phyloP scores from a whole-genome alignment of 1,139 yeast genomes.

The Scheffersomyces illinoinensis region DNA sequence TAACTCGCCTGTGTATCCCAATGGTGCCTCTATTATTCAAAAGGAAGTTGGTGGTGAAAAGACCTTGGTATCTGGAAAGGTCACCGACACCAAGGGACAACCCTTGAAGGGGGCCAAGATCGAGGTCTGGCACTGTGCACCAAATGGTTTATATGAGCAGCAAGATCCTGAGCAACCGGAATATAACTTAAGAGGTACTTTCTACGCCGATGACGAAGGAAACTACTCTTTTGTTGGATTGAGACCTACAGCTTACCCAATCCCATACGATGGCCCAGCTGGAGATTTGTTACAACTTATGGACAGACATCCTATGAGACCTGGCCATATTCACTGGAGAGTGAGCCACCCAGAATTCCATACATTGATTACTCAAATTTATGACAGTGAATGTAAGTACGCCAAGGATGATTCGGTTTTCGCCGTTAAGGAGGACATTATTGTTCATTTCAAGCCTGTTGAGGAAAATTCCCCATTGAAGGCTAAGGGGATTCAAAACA shows the following conservation, averaged over 20 bases:
- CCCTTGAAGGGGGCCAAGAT: slow-evolving; percentile 14
- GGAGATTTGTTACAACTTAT: slow-evolving; percentile 15
- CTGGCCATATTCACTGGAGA: slow-evolving; percentile 23
- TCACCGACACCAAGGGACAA: slow-evolving; percentile 15
- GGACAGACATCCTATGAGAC: slow-evolving; percentile 19
- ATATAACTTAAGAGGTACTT: slow-evolving; percentile 18
- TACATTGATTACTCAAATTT: slow-evolving; percentile 28
- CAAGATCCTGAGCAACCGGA: slow-evolving; percentile 31
- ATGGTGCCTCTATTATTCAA: slow-evolving; percentile 28
- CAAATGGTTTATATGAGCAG: slow-evolving; percentile 16
- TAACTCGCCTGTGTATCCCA: slow-evolving; percentile 24
- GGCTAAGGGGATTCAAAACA: slow-evolving; percentile 12
- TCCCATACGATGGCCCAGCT: slow-evolving; percentile 18
- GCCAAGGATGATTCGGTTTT: slow-evolving; percentile 28
- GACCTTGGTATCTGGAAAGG: slow-evolving; percentile 23
- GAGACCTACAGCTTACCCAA: slow-evolving; percentile 17
- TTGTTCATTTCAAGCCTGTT: slow-evolving; percentile 21
- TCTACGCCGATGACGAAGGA: slow-evolving; percentile 13
- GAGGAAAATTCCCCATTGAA: slow-evolving; percentile 4
- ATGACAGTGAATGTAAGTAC: slow-evolving; percentile 21
- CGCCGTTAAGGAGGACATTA: slow-evolving; percentile 31
- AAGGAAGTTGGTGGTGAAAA: slow-evolving; percentile 30
- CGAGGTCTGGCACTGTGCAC: slow-evolving; percentile 19
- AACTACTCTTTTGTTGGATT: slow-evolving; percentile 13
- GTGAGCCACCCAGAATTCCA: slow-evolving; percentile 26